Conservation (phyloP, 495 filamentous ascomycete species). For the Parmelia sp. region DNA sequence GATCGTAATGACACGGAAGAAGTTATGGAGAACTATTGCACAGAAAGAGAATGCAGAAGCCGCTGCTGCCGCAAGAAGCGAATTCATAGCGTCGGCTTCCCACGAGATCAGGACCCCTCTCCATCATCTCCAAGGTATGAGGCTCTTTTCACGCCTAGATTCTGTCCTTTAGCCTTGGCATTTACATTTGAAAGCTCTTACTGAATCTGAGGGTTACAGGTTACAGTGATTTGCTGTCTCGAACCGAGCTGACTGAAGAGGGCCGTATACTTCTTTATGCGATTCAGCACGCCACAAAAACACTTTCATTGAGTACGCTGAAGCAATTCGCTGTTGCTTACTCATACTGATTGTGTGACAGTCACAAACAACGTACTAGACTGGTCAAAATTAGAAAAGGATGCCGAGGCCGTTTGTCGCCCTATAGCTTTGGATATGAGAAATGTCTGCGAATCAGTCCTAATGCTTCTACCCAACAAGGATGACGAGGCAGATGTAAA, state of each 20-base stretch:
- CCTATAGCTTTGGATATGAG: slow-evolving; percentile 28
- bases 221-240: slow-evolving; percentile 28
- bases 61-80: slow-evolving; percentile 26
- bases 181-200: not conserved
- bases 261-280: slow-evolving; percentile 27
- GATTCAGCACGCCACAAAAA: slow-evolving; percentile 30
- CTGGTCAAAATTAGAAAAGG: slow-evolving; percentile 29
- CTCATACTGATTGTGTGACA: slow-evolving; percentile 13
- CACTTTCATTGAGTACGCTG: slow-evolving; percentile 27
- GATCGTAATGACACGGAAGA: slow-evolving; percentile 28
- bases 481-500: slow-evolving; percentile 29
- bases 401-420: slow-evolving; percentile 25
- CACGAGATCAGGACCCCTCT: slow-evolving; percentile 32
- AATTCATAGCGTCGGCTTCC: slow-evolving; percentile 30
- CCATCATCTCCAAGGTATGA: slow-evolving; percentile 27
- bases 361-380: slow-evolving; percentile 32
- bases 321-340: not conserved
- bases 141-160: not conserved
- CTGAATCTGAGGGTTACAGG: not conserved
- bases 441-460: slow-evolving; percentile 29
- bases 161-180: not conserved
- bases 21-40: slow-evolving; percentile 29
- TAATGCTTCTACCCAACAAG: slow-evolving; percentile 26
- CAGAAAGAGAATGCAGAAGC: slow-evolving; percentile 30
- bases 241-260: slow-evolving; percentile 29